Evolutionary conservation across 345 rosid species (phyloP).

Genomic region (Ceriops zippeliana): DNA sequence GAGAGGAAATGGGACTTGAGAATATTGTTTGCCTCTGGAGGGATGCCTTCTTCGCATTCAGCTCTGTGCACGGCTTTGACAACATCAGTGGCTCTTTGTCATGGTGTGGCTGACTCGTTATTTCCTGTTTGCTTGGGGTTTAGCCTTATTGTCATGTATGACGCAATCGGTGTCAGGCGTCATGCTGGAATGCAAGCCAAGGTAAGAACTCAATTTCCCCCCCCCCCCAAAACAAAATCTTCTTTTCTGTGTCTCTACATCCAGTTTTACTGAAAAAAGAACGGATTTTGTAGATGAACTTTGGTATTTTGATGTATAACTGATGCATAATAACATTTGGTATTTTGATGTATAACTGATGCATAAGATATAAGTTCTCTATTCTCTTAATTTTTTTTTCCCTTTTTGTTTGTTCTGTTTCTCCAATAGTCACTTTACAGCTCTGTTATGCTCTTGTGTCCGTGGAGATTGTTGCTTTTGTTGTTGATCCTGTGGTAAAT

Average conservation of each 20-base stretch:
- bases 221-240: not conserved
- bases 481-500: too few species aligned
- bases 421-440: too few species aligned
- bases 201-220: conserved; percentile 34
- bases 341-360: too few species aligned
- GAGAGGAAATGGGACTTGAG: conserved; percentile 90
- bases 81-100: conserved; percentile 87
- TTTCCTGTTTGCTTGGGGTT: conserved; percentile 96
- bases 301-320: too few species aligned
- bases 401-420: too few species aligned
- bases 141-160: conserved; percentile 91
- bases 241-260: not conserved
- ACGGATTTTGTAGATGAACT: not conserved
- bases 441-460: too few species aligned
- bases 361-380: too few species aligned
- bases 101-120: conserved; percentile 82
- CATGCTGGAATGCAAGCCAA: conserved; percentile 98
- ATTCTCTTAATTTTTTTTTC: too few species aligned
- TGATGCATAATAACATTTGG: too few species aligned
- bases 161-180: conserved; percentile 91
- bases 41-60: conserved; percentile 95
- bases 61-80: conserved; percentile 86
- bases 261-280: not conserved
- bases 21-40: conserved; percentile 73
- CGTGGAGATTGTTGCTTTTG: too few species aligned